Base-by-base conservation (phyloP, 768 basidiomycete species). In the Pholiota molesta region DNA sequence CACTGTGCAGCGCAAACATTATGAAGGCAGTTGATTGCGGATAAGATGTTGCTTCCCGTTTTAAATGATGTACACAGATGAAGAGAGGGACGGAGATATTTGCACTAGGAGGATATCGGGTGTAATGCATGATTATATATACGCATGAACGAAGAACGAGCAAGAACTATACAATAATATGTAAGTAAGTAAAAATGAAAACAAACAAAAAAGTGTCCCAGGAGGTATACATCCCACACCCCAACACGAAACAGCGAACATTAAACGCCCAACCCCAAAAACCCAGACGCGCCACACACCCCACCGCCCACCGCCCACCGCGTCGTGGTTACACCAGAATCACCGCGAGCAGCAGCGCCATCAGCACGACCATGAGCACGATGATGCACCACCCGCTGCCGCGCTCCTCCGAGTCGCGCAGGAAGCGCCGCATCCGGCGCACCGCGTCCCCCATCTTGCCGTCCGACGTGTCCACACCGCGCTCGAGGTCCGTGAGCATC, bases 301-400 rank as follows among this genome's bases (percentile, higher is more conserved):
- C 35, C 35, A 35, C 35, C 35, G 10, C 35, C 35, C n/a, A 35
- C 3, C 42, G 21, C 45, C 23, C 11, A 10, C 10, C 45, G n/a
- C 45, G 21, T 47, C 45, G 47, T n/a, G 54, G 60, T 44, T 65
- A 69, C 35, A 69, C 61, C 19, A 97, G 77, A 35, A 98, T 90
- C 47, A 95, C 92, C 5, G 88, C 85, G 33, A 95, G 73, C 11
- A 98, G 80, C 21, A 99, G 79, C 29, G 89, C 79, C 74, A 88
- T 78, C 1, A 98, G 81, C 21, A 98, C 81, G 39, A 95, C 80
- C 42, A 94, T 92, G 31, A 98, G 81, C 58, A 96, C 86, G 33
- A 88, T 81, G 57, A 99, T 91, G 72, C 93, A 95, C 89, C 92
- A 97, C 33, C 92, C 91, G 37, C 92, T 94, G 63, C 90, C 90